A percentile compares a stretch with the other conserved stretches of the same genome.
Conservation (phyloP, 768 basidiomycete species). For the Pleurotus platypus region DNA sequence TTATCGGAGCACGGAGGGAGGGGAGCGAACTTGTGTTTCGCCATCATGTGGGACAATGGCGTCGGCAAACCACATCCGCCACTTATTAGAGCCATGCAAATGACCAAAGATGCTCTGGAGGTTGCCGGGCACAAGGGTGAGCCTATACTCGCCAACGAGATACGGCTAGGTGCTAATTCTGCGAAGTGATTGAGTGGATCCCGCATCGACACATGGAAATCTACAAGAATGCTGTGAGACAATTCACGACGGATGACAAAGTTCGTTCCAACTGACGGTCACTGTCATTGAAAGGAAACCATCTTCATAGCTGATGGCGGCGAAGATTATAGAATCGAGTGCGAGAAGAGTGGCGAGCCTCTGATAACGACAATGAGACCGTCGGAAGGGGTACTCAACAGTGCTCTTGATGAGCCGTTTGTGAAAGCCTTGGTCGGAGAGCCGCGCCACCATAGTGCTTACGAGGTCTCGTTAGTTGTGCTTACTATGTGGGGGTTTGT, state of each 20-base stretch:
- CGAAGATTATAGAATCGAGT: conserved; percentile 42
- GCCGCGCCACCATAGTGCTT: conserved; percentile 32
- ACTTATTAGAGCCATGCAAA: conserved; percentile 53
- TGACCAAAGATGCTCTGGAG: conserved; percentile 50
- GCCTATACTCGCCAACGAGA: neutral
- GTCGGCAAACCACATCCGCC: conserved; percentile 63
- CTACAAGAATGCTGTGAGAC: conserved; percentile 33
- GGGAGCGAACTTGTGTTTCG: conserved; percentile 45
- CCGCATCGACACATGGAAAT: conserved; percentile 52
- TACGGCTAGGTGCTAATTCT: neutral
- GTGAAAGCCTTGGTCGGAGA: conserved; percentile 43
- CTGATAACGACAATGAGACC: conserved; percentile 44
- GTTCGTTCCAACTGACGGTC: neutral
- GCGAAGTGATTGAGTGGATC: conserved; percentile 67
- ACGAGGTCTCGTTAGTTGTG: conserved; percentile 29
- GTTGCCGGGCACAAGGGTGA: conserved; percentile 64
- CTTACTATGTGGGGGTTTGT: conserved; percentile 21
- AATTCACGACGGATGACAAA: neutral
- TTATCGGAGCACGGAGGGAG: conserved; percentile 55
- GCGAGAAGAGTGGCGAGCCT: conserved; percentile 53
- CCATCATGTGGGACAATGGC: conserved; percentile 67
- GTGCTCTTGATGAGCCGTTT: conserved; percentile 27
- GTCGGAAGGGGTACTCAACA: conserved; percentile 16
- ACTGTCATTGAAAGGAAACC: neutral
- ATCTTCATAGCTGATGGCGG: conserved; percentile 32